Base-by-base conservation (phyloP, 805 yeast species). In the Saccharomycopsis schoenii region DNA sequence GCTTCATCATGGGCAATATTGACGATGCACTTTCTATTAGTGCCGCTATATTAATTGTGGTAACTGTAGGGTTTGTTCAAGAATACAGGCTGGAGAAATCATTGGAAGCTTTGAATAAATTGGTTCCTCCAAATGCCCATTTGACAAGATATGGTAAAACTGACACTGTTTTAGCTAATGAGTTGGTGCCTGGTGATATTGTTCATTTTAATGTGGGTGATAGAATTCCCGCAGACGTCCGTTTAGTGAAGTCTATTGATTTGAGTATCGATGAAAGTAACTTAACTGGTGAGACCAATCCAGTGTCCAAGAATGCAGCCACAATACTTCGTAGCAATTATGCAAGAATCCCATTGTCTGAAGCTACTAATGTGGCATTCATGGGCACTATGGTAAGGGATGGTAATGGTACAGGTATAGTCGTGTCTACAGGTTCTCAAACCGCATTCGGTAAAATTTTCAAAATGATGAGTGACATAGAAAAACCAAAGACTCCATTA, bases 321-420 rank as follows among this genome's bases (percentile, higher is more conserved):
- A 69, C 72, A 4, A 67, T 67, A 54, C 62, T 71, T 2, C 54
- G 41, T n/a, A 29, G 40, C 29, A 40, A 55, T 25, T 36, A 34
- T 14, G 61, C 67, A 42, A 60, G 54, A 68, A 70, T 54, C 72
- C 69, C 21, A 10, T 57, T 61, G 39, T 72, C 85, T 60, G 88
- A 86, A 60, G 84, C 97, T 69, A 74, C 76, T 19, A 84, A 85
- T 62, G 88, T 91, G 64, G 98, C 96, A 1, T 93, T 83, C 71
- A 94, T 94, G 99, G 99, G 99, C 58, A 94, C 99, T 1, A 77
- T 94, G 67, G 98, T 94, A 5, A 84, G 97, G 68, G 96, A 90
- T 70, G 99, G 99, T 36, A 92, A 88, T 68, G 99, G 98, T 19
- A 69, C 87, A 1, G 99, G 99, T 64, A 80, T 94, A 51, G 99